These are phyloP conservation scores for Yarrowia yakushimensis DNA, from an alignment of 805 yeast genomes.

Conservation along the genomic window DNA sequence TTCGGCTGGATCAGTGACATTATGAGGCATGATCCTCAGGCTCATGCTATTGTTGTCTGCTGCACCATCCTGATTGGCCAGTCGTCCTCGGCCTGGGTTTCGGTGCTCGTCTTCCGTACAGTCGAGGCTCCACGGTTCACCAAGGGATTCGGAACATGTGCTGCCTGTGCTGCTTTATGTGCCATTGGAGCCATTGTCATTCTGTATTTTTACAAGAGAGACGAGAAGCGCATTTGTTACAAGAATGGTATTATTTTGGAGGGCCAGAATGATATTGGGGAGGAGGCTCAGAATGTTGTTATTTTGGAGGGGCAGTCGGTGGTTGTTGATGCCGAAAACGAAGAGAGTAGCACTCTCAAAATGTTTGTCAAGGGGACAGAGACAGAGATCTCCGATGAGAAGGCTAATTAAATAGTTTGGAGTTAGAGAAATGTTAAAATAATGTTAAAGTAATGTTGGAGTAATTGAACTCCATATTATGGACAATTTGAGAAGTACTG, in stretches of 20 bases:
- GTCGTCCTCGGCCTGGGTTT: conserved; percentile 53
- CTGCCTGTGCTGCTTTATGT: conserved; percentile 26
- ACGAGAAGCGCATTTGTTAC: conserved; percentile 47
- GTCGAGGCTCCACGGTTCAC: conserved; percentile 34
- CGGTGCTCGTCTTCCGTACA: conserved; percentile 44
- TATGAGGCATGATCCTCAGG: conserved; percentile 49
- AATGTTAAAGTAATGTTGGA: neutral
- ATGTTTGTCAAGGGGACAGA: neutral
- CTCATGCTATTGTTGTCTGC: conserved; percentile 49
- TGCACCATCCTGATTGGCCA: conserved; percentile 51
- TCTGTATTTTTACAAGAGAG: conserved; percentile 51
- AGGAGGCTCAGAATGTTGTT: conserved; percentile 53
- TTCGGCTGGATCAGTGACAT: conserved; percentile 58
- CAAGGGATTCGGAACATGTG: conserved; percentile 32
- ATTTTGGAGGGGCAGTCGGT: neutral
- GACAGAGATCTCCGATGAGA: neutral
- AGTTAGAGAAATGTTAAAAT: no score
- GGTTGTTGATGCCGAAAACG: neutral
- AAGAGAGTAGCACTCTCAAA: neutral
- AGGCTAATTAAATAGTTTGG: neutral
- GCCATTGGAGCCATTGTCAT: conserved; percentile 39
- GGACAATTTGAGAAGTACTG: no score
- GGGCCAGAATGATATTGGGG: no score
- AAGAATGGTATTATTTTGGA: conserved; percentile 45
- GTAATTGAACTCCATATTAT: no score